Percentiles rank a stretch among this genome's conserved stretches.
Evolutionary conservation across 2,329 filamentous ascomycete species (phyloP).

Genomic region (Sporothrix dimorphospora): DNA sequence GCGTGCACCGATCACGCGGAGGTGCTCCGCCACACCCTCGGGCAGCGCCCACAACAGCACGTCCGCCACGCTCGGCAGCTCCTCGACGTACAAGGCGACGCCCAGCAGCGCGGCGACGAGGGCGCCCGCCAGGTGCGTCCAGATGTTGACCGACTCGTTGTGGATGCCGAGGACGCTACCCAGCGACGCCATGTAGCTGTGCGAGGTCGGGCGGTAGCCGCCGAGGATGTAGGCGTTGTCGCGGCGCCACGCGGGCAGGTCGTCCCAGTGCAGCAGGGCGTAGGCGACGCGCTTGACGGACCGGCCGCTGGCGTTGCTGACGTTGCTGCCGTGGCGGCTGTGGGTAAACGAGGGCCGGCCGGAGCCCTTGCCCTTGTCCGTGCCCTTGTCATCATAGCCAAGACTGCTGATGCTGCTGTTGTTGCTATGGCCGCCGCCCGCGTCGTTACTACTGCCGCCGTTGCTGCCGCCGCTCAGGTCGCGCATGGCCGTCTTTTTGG

Average conservation of each 20-base stretch:
- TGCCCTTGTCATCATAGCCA: too few relatives aligned
- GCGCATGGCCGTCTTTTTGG: slow-evolving; percentile 24
- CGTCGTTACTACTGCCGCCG: neutral
- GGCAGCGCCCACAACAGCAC: slow-evolving; percentile 18
- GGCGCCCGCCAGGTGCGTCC: slow-evolving; percentile 68
- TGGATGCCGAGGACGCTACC: slow-evolving; percentile 57
- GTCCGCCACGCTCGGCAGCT: neutral
- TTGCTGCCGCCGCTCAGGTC: neutral
- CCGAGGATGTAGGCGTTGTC: slow-evolving; percentile 60
- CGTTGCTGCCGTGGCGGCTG: slow-evolving; percentile 21
- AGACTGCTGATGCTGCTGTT: neutral
- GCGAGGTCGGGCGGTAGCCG: slow-evolving; percentile 57
- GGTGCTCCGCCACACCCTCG: neutral
- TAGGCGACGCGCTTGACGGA: slow-evolving; percentile 30
- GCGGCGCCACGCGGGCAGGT: slow-evolving; percentile 61
- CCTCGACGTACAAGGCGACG: slow-evolving; percentile 53
- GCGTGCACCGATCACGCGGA: neutral
- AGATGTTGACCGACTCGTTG: slow-evolving; percentile 67
- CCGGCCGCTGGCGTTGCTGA: slow-evolving; percentile 35
- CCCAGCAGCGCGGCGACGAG: slow-evolving; percentile 58
- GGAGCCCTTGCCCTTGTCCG: neutral
- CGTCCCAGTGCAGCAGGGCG: slow-evolving; percentile 57
- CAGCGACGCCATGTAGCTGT: slow-evolving; percentile 52
- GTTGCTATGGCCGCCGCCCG: neutral
- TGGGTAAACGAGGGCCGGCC: neutral